Conservation (phyloP, 2,329 filamentous ascomycete species). For the Cladosporium cucumerinum region DNA sequence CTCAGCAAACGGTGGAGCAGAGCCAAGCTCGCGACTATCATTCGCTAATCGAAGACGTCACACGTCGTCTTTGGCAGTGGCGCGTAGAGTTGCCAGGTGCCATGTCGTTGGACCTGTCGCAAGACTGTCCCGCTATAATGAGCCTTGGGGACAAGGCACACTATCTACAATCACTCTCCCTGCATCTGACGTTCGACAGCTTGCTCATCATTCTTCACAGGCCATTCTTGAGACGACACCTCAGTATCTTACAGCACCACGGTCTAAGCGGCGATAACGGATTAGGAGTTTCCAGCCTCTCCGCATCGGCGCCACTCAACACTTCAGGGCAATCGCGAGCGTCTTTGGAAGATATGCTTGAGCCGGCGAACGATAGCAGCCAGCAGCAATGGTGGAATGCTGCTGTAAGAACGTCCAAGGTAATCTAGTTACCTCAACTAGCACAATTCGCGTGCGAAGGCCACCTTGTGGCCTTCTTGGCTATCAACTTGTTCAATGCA, state of each 20-base stretch:
- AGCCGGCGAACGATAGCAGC: conserved; percentile 17
- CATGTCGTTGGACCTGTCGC: conserved; percentile 24
- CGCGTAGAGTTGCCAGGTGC: conserved; percentile 26
- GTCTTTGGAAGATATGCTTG: not conserved
- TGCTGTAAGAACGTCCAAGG: conserved; percentile 39
- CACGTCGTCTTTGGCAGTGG: conserved; percentile 27
- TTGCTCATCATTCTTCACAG: conserved; percentile 43
- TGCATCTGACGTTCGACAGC: conserved; percentile 46
- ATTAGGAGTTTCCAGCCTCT: conserved; percentile 16
- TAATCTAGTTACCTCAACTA: conserved; percentile 36
- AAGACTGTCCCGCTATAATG: conserved; percentile 23
- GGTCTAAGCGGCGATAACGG: conserved; percentile 6
- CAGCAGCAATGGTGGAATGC: conserved; percentile 38
- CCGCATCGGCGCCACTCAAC: not conserved
- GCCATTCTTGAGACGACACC: conserved; percentile 40
- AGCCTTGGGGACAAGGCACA: conserved; percentile 21
- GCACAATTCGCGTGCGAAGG: conserved; percentile 40
- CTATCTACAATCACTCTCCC: conserved; percentile 40
- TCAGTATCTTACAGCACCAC: conserved; percentile 23
- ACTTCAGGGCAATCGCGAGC: not conserved
- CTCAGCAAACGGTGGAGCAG: conserved; percentile 16
- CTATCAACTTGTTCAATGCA: conserved; percentile 46
- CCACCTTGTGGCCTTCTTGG: conserved; percentile 45
- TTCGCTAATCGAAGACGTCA: conserved; percentile 24
- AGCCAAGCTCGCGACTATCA: conserved; percentile 19